These are phyloP conservation scores for Talaromyces sp. DNA, from an alignment of 2,329 filamentous ascomycete genomes.

Conservation along the genomic window DNA sequence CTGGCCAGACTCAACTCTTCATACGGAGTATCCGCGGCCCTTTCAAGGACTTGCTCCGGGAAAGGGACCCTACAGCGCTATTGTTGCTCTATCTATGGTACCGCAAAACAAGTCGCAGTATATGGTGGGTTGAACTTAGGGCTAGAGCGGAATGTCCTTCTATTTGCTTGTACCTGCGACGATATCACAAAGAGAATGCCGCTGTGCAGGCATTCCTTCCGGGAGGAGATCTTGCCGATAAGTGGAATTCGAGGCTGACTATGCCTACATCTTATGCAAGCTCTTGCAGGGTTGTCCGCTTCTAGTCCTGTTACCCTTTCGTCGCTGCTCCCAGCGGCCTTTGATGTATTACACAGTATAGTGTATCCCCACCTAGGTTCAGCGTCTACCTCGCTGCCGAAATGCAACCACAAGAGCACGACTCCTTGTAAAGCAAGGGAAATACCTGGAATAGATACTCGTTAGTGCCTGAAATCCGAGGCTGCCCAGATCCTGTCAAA, in stretches of 20 bases:
- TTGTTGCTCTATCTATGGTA: slow-evolving; percentile 44
- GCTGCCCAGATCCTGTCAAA: background rate
- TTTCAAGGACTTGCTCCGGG: slow-evolving; percentile 29
- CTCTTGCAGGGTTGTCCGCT: too few species aligned
- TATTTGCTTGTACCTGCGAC: slow-evolving; percentile 36
- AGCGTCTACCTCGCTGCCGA: too few species aligned
- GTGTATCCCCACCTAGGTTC: too few species aligned
- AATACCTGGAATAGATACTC: too few species aligned
- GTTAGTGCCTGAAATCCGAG: background rate
- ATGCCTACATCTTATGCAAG: too few species aligned
- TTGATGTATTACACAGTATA: too few species aligned
- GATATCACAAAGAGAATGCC: slow-evolving; percentile 23
- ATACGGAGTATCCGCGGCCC: slow-evolving; percentile 27
- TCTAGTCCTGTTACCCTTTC: too few species aligned
- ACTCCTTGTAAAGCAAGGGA: too few species aligned
- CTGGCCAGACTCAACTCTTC: slow-evolving; percentile 27
- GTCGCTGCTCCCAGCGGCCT: too few species aligned
- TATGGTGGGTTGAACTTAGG: slow-evolving; percentile 44
- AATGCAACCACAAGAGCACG: too few species aligned
- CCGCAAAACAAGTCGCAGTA: slow-evolving; percentile 32
- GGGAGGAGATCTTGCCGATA: slow-evolving; percentile 18
- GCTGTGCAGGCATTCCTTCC: slow-evolving; percentile 29
- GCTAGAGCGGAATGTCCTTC: slow-evolving; percentile 40
- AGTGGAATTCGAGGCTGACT: slow-evolving; percentile 1
- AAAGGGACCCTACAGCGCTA: slow-evolving; percentile 36